Evolutionary conservation across 768 basidiomycete genomes (phyloP), one percentile per base, ranked within the genome.

Genomic region (Tylopilus sp.): DNA sequence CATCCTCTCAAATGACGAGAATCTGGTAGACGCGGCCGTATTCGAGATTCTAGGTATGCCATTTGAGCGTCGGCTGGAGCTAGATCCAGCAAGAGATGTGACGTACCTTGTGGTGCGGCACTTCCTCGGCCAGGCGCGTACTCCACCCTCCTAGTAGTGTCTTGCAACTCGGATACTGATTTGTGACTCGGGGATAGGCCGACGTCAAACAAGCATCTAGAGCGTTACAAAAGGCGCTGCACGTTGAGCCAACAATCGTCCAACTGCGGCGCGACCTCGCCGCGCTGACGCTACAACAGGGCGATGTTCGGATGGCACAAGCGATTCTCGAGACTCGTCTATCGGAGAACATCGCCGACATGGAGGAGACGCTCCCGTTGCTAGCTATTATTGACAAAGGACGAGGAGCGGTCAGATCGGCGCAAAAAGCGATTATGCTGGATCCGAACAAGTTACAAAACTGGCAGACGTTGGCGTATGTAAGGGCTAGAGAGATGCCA

Each of bases 21-120:
- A 77, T 31, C 77, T 97, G 18, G 77, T 94, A 22, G 91, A 95
- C 64, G 94, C 93, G 1, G 88, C 92, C 0, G 71, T 95, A 12
- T 85, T 88, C 0, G 93, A 97, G 65, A 79, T 95, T 17, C 74
- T 86, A 18, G 73, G 79, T 0, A 72, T 93, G 21, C 80, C 91
- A 0, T 62, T 84, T 17, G 83, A 91, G 52, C 75, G 80, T 55
- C 76, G 86, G 48, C 74, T 76, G 41, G 68, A 75, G 35, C 77
- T 88, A 47, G 94, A 95, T 69, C 85, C 86, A 9, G 66, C 73
- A 33, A 75, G 83, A 51, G 79, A 89, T 55, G 83, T 90, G 30
- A 78, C 84, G 40, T 81, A 86, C 64, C 75, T 97, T 48, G 72
- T 92, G 10, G 73, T 82, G 9, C 80, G 86, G 57, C 83, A 93